A percentile compares a stretch with the other conserved stretches of the same genome.
These are phyloP conservation scores for Citrus mangshanensis DNA, from an alignment of 345 rosid genomes.

Conservation along the genomic window DNA sequence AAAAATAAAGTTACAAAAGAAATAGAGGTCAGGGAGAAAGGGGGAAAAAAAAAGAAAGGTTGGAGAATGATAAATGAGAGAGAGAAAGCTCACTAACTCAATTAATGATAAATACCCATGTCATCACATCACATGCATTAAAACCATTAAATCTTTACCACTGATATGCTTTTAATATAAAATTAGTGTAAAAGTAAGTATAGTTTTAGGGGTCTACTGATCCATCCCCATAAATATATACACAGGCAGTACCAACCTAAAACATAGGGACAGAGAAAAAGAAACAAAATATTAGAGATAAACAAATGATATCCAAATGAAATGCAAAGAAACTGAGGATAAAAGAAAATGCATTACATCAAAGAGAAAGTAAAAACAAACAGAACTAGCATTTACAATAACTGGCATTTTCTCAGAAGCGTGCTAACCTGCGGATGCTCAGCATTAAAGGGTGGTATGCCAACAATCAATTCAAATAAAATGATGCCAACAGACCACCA, in stretches of 20 bases:
- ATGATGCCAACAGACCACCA: conserved; percentile 99
- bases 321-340: neutral
- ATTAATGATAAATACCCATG: no score
- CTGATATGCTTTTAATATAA: no score
- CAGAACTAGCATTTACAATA: conserved; percentile 7
- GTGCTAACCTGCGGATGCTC: conserved; percentile 77
- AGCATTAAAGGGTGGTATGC: conserved; percentile 98
- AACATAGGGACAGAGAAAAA: neutral
- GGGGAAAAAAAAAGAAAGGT: no score
- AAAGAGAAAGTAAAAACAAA: conserved; percentile 5
- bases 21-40: no score
- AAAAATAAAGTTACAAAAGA: no score
- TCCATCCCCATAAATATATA: no score
- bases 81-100: no score
- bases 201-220: no score
- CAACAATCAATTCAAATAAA: conserved; percentile 89
- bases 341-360: neutral
- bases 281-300: neutral
- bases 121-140: no score
- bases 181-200: no score
- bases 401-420: conserved; percentile 3
- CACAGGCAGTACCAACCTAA: neutral
- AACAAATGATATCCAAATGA: neutral
- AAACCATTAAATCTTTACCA: no score
- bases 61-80: no score